A percentile compares a stretch with the other conserved stretches of the same genome.
phyloP scores from a whole-genome alignment of 2,329 filamentous ascomycete genomes.

The Pseudogymnoascus sp. region DNA sequence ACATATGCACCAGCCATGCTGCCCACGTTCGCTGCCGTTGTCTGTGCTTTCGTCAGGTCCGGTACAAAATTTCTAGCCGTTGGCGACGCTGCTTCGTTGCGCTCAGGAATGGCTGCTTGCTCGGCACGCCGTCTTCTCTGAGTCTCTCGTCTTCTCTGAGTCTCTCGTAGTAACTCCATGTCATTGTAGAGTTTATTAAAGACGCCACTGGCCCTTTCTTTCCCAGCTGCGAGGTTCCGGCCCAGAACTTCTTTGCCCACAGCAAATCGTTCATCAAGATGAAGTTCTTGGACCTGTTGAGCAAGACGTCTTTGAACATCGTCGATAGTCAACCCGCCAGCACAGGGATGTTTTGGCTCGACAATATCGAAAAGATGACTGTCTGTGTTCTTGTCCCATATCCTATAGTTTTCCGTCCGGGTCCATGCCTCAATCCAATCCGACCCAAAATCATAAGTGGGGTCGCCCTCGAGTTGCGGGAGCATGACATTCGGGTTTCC shows the following conservation, averaged over 20 bases:
- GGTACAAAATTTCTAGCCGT: conserved; percentile 19
- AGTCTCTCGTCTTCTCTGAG: conserved; percentile 63
- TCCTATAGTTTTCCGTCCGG: conserved; percentile 79
- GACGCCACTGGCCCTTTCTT: conserved; percentile 77
- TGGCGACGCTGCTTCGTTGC: conserved; percentile 17
- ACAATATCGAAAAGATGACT: conserved; percentile 89
- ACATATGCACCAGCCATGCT: conserved; percentile 55
- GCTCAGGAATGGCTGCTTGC: conserved; percentile 28
- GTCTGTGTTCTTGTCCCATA: conserved; percentile 76
- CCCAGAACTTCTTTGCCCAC: conserved; percentile 77
- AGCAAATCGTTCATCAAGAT: conserved; percentile 83
- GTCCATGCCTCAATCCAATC: conserved; percentile 88
- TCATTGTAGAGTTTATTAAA: conserved; percentile 87
- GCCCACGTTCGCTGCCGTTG: conserved; percentile 41
- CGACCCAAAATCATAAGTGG: conserved; percentile 69
- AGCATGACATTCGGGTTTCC: conserved; percentile 53
- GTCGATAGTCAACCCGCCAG: conserved; percentile 85
- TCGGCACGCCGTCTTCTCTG: conserved; percentile 58
- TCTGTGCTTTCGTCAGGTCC: conserved; percentile 37
- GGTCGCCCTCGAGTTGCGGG: conserved; percentile 69
- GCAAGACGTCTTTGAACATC: conserved; percentile 85
- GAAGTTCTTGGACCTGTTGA: conserved; percentile 87
- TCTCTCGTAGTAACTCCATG: conserved; percentile 72
- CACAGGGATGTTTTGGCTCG: conserved; percentile 86
- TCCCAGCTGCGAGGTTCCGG: conserved; percentile 80